Conservation (phyloP, 345 rosid genomes). For the Hypericum perforatum region DNA sequence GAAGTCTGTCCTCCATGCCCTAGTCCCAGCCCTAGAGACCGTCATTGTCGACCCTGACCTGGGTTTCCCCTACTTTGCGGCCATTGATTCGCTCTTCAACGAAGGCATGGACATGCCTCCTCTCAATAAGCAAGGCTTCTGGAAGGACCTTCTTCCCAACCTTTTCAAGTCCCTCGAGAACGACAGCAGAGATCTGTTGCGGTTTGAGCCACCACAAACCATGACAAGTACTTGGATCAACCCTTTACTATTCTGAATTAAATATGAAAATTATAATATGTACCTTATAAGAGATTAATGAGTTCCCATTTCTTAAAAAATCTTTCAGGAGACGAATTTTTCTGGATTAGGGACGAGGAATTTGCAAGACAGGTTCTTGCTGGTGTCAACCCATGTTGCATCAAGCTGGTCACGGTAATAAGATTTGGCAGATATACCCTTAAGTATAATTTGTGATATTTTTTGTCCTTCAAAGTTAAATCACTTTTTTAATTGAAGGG, state of each 20-base stretch:
- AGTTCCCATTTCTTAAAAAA: neutral
- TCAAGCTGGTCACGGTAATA: constrained; percentile 48
- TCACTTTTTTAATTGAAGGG: too few relatives aligned
- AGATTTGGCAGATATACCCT: too few relatives aligned
- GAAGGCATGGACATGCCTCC: constrained; percentile 39
- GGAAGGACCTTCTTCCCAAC: constrained; percentile 38
- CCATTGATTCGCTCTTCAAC: constrained; percentile 55
- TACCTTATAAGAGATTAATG: too few relatives aligned
- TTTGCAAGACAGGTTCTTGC: constrained; percentile 69
- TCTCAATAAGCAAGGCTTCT: constrained; percentile 26
- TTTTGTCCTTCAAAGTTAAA: too few relatives aligned
- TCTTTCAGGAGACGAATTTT: constrained; percentile 49
- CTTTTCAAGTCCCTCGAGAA: constrained; percentile 37
- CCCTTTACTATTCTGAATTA: neutral
- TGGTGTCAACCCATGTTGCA: constrained; percentile 56
- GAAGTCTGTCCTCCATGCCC: constrained; percentile 44
- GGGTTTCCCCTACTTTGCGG: constrained; percentile 51
- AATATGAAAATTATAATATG: too few relatives aligned
- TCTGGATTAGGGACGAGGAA: constrained; percentile 75
- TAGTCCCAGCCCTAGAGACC: constrained; percentile 43
- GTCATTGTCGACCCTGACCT: constrained; percentile 27
- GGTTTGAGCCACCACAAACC: constrained; percentile 44
- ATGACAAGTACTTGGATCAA: constrained; percentile 25
- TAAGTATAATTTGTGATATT: too few relatives aligned
- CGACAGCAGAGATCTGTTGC: constrained; percentile 32